Evolutionary conservation across 768 basidiomycete genomes (phyloP), one percentile per base, ranked within the genome.

Genomic region (Auricularia sp.): DNA sequence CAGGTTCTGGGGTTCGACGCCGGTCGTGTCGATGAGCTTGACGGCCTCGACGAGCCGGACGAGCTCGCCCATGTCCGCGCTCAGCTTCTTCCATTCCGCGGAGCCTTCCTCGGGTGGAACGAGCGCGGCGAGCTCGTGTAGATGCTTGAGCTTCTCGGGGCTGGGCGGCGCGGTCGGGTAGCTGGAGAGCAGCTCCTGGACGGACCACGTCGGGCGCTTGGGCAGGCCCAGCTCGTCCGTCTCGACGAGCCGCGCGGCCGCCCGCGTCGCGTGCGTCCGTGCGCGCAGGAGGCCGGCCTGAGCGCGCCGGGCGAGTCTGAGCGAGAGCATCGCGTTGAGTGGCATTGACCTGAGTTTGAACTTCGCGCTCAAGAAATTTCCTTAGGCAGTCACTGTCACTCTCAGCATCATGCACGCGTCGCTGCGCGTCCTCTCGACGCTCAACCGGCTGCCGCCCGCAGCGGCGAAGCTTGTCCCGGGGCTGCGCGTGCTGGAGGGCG

Each of bases 31-130:
- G 54, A 88, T 85, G 33, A 88, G 73, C 73, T 83, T 89, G 63
- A 92, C 90, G 3, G 91, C 91, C 70, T 93, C 90, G 14, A 94
- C 91, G 10, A 94, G 79, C 67, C 80, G 83, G 64, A 92, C 77
- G 62, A 94, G 81, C 63, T 87, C 86, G 68, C 88, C 86, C 67
- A 94, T 74, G 67, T 89, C 85, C 51, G 69, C 66, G 66, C 83
- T 87, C 54, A 88, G 75, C 21, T 73, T 71, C 2, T 71, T 69
- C 67, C 86, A 81, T 65, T 85, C 82, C 4, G 72, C 70, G 0
- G 89, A 83, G 44, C 81, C 83, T 65, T 83, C 78, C 59, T 77
- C 72, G 1, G 90, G 92, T 1, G 89, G 84, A 34, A 81, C 71
- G 54, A 94, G 80, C 39, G 92, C 91, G 61, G 91, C 86, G 58